These are phyloP conservation scores for Fraxinus baroniana DNA, from an alignment of 305 asterid genomes.

Conservation along the genomic window DNA sequence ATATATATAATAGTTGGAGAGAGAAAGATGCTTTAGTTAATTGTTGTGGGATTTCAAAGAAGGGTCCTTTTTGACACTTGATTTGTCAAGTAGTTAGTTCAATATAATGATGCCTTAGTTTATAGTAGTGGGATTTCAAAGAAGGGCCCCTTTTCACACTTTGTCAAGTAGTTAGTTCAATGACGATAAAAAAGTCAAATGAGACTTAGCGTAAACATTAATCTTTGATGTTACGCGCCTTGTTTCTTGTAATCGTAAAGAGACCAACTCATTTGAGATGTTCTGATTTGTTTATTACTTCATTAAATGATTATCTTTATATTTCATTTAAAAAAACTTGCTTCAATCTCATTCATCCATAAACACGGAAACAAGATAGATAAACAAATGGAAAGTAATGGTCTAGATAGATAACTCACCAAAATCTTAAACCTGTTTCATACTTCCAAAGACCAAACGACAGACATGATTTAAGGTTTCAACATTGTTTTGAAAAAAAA, in stretches of 20 bases:
- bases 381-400: too few species aligned
- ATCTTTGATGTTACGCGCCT: background rate
- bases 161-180: conserved; percentile 17
- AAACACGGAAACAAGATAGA: too few species aligned
- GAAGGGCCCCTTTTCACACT: background rate
- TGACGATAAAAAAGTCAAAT: background rate
- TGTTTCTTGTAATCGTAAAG: background rate
- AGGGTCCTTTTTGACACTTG: background rate
- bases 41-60: background rate
- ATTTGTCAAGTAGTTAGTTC: conserved; percentile 14
- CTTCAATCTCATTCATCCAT: too few species aligned
- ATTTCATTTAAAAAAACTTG: background rate
- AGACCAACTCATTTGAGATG: background rate
- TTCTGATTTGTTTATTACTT: background rate
- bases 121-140: background rate
- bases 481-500: background rate
- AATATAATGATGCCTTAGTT: too few species aligned
- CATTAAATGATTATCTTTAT: background rate
- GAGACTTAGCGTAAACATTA: background rate
- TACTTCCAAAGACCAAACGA: background rate
- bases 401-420: too few species aligned
- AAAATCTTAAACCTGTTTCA: background rate
- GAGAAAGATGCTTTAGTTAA: background rate
- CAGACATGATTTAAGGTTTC: background rate
- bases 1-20: background rate